A percentile compares a stretch with the other conserved stretches of the same genome.
phyloP scores from a whole-genome alignment of 257 asterid species.

The Penstemon barbatus region DNA sequence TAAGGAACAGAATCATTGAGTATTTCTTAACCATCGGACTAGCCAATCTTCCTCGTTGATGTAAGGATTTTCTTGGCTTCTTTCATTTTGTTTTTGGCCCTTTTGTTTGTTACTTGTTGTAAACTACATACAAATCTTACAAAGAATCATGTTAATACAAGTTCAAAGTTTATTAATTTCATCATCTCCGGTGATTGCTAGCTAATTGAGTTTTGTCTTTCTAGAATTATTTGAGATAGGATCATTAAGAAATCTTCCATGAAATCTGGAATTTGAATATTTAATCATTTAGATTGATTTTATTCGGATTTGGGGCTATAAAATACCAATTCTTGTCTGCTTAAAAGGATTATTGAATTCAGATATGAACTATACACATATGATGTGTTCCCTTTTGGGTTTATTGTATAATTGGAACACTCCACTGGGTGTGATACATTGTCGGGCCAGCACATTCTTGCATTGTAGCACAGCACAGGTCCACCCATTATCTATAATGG shows the following conservation, averaged over 20 bases:
- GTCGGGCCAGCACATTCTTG: too few species aligned
- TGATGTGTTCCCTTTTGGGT: slow-evolving; percentile 35
- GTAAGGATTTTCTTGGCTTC: slow-evolving; percentile 14
- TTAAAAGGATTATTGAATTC: slow-evolving; percentile 64
- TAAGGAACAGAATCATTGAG: not conserved
- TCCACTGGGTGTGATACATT: too few species aligned
- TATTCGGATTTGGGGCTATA: slow-evolving; percentile 67
- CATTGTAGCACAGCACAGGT: too few species aligned
- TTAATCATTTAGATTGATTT: slow-evolving; percentile 45
- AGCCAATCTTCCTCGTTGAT: slow-evolving; percentile 16
- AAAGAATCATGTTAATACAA: slow-evolving; percentile 20
- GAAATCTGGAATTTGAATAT: slow-evolving; percentile 43
- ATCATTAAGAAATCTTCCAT: not conserved
- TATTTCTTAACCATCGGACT: slow-evolving; percentile 14
- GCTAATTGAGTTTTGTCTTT: not conserved
- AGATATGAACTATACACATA: slow-evolving; percentile 49
- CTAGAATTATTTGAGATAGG: slow-evolving; percentile 29
- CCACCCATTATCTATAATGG: too few species aligned
- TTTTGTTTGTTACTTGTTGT: slow-evolving; percentile 14
- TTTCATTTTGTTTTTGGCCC: too few species aligned
- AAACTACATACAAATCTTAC: slow-evolving; percentile 18
- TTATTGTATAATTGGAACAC: too few species aligned
- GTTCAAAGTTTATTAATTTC: slow-evolving; percentile 22
- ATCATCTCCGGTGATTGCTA: not conserved
- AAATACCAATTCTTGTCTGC: slow-evolving; percentile 69